A percentile compares a stretch with the other conserved stretches of the same genome.
Evolutionary conservation across 768 basidiomycete species (phyloP).

Genomic region (Clathrus columnatus): DNA sequence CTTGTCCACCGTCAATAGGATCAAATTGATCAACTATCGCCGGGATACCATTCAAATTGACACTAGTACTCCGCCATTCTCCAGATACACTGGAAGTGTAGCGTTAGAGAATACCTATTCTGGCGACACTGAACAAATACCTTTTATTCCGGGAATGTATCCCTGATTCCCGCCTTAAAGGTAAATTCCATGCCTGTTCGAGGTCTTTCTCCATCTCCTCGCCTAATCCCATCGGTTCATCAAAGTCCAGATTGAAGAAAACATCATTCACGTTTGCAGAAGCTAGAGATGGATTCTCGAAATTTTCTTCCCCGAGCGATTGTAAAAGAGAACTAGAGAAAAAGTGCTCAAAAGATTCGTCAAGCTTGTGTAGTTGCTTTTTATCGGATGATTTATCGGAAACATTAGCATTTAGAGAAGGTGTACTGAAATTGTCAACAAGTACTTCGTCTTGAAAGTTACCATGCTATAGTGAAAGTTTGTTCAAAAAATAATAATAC

Average conservation of each 20-base stretch:
- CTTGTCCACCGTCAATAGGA: neutral
- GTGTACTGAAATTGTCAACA: neutral
- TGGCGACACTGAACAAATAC: no score
- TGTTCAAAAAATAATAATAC: neutral
- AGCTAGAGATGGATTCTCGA: conserved; percentile 43
- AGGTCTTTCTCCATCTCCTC: conserved; percentile 71
- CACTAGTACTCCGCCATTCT: no score
- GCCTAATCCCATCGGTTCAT: conserved; percentile 37
- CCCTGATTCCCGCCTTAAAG: conserved; percentile 20
- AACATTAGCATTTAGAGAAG: neutral
- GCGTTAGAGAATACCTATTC: no score
- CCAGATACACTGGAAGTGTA: no score
- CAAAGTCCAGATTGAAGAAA: conserved; percentile 49
- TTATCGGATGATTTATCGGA: neutral
- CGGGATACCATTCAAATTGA: no score
- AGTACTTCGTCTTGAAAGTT: neutral
- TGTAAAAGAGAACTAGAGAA: conserved; percentile 51
- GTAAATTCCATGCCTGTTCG: conserved; percentile 49
- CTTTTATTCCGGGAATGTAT: neutral
- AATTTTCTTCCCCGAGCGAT: conserved; percentile 25
- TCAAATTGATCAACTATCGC: neutral
- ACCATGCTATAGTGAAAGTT: neutral
- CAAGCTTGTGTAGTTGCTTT: conserved; percentile 46
- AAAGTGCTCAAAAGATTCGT: conserved; percentile 61
- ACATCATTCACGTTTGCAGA: conserved; percentile 19